phyloP scores from a whole-genome alignment of 2,329 filamentous ascomycete species.

The Stylonectria norvegica region DNA sequence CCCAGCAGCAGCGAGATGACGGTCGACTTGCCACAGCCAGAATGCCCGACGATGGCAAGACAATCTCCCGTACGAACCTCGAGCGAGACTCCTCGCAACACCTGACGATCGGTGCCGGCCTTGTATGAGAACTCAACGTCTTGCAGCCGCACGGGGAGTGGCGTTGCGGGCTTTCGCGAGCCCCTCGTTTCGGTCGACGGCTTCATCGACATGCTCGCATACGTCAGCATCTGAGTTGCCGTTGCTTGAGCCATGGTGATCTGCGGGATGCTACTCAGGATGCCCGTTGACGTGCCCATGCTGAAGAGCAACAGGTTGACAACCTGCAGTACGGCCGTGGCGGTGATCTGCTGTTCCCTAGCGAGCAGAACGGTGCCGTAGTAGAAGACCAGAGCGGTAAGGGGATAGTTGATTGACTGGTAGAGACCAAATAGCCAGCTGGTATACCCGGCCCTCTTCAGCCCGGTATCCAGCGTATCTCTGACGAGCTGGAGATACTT shows the following conservation, averaged over 20 bases:
- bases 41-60: conserved; percentile 76
- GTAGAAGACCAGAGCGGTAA: conserved; percentile 78
- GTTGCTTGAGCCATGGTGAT: conserved; percentile 71
- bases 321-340: conserved; percentile 65
- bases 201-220: conserved; percentile 56
- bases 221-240: conserved; percentile 67
- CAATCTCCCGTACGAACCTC: conserved; percentile 60
- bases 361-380: conserved; percentile 68
- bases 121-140: conserved; percentile 72
- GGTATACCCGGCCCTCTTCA: conserved; percentile 62
- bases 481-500: conserved; percentile 57
- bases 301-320: conserved; percentile 83
- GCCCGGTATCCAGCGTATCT: conserved; percentile 56
- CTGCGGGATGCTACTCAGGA: conserved; percentile 75
- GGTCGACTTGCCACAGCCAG: conserved; percentile 90
- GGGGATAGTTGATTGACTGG: conserved; percentile 67
- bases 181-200: conserved; percentile 58
- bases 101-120: conserved; percentile 44
- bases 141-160: conserved; percentile 45
- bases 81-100: conserved; percentile 66
- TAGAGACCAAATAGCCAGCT: conserved; percentile 75
- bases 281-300: conserved; percentile 66
- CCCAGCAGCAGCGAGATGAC: conserved; percentile 71
- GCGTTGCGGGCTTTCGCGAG: conserved; percentile 20
- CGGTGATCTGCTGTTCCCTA: conserved; percentile 41